Percentiles rank a stretch among this genome's conserved stretches.
Conservation (phyloP, 345 rosid genomes). For the Camelina laxa region DNA sequence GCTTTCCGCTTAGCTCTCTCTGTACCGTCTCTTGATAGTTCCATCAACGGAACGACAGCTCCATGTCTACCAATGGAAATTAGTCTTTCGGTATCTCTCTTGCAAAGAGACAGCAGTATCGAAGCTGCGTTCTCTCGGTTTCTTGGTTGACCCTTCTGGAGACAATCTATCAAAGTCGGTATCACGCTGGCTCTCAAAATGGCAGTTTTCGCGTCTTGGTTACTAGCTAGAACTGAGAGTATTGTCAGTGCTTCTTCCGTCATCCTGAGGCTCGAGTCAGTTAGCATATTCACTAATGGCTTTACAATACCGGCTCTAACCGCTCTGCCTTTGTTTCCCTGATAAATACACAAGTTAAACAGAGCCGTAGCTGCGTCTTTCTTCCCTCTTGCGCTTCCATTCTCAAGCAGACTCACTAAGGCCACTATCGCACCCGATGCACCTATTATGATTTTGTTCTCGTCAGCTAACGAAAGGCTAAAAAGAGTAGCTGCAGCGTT, state of each 20-base stretch:
- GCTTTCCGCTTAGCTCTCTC: conserved; percentile 93
- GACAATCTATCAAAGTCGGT: conserved; percentile 64
- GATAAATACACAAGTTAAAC: conserved; percentile 84
- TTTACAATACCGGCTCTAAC: conserved; percentile 78
- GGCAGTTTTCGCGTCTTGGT: conserved; percentile 74
- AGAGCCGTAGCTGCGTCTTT: conserved; percentile 96
- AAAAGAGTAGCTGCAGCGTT: conserved; percentile 96
- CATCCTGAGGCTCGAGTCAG: conserved; percentile 61
- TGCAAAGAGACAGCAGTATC: conserved; percentile 82
- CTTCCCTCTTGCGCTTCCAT: conserved; percentile 79
- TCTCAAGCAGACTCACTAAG: conserved; percentile 69
- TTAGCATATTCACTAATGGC: conserved; percentile 70
- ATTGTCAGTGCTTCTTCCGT: conserved; percentile 81
- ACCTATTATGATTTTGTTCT: conserved; percentile 91
- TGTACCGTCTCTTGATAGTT: conserved; percentile 80
- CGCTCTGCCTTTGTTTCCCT: conserved; percentile 88
- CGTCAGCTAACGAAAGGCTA: conserved; percentile 85
- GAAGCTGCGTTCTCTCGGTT: conserved; percentile 86
- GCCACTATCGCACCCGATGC: conserved; percentile 88
- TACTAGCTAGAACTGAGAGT: conserved; percentile 75
- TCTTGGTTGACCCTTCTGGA: conserved; percentile 68
- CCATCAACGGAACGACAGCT: conserved; percentile 78
- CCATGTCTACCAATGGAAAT: conserved; percentile 73
- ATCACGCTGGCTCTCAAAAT: conserved; percentile 68
- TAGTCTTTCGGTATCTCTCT: conserved; percentile 78